phyloP scores from a whole-genome alignment of 805 yeast genomes.

The Kuraishia ogatae region DNA sequence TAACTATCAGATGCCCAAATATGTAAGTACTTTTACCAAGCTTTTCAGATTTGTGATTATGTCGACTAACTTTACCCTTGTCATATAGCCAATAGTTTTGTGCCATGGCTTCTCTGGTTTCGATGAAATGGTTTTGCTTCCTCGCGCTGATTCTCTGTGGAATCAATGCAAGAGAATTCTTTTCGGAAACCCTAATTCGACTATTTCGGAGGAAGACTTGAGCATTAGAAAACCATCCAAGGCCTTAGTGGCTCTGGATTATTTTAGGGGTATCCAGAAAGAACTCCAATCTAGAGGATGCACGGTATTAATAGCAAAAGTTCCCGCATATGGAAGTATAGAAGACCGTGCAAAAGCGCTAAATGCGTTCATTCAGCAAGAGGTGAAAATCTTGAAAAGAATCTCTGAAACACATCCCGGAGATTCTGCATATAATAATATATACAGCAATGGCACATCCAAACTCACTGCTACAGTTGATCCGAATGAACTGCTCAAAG shows the following conservation, averaged over 20 bases:
- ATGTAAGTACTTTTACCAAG: slow-evolving; percentile 10
- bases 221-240: slow-evolving; percentile 12
- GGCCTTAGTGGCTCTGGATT: slow-evolving; percentile 40
- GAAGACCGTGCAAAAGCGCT: slow-evolving; percentile 56
- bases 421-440: neutral
- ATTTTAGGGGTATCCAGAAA: slow-evolving; percentile 76
- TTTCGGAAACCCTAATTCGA: slow-evolving; percentile 6
- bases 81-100: slow-evolving; percentile 53
- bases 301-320: slow-evolving; percentile 61
- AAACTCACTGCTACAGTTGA: neutral
- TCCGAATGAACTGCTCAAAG: slow-evolving; percentile 23
- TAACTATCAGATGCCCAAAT: slow-evolving; percentile 48
- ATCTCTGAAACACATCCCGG: neutral
- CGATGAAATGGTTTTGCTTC: slow-evolving; percentile 34
- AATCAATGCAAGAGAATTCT: slow-evolving; percentile 9
- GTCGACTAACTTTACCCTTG: neutral
- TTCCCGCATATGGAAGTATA: slow-evolving; percentile 76
- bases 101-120: slow-evolving; percentile 89
- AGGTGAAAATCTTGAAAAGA: slow-evolving; percentile 10
- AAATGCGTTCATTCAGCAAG: slow-evolving; percentile 35
- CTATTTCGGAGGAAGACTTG: slow-evolving; percentile 7
- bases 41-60: neutral
- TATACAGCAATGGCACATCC: slow-evolving; percentile 16
- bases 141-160: neutral
- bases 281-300: slow-evolving; percentile 56